Percentiles rank a stretch among this genome's conserved stretches.
phyloP scores from a whole-genome alignment of 208 protist genomes.

The Acanthamoeba divionensis region DNA sequence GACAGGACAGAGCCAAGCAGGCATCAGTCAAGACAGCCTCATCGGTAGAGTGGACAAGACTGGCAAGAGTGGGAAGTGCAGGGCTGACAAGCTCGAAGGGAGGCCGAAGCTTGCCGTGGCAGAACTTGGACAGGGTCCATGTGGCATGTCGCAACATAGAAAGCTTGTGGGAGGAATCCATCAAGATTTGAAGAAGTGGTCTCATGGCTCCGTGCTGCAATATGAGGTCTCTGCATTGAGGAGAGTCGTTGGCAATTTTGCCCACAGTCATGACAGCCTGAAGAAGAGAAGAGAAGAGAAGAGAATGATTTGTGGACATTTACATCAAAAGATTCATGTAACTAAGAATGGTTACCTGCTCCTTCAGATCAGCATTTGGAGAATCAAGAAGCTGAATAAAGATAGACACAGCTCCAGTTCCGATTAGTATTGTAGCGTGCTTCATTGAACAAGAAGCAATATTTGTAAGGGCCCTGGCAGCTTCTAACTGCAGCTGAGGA shows the following conservation, averaged over 20 bases:
- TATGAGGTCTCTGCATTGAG: constrained; percentile 96
- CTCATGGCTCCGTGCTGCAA: constrained; percentile 82
- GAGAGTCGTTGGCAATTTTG: constrained; percentile 98
- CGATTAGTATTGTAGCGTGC: constrained; percentile 90
- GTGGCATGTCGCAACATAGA: constrained; percentile 90
- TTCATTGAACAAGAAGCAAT: constrained; percentile 94
- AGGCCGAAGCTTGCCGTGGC: constrained; percentile 93
- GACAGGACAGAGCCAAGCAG: constrained; percentile 96
- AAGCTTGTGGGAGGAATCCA: constrained; percentile 74
- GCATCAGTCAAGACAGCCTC: constrained; percentile 93
- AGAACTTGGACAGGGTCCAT: constrained; percentile 97
- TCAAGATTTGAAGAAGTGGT: constrained; percentile 83
- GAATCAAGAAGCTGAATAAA: constrained; percentile 93
- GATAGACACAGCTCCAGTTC: constrained; percentile 90
- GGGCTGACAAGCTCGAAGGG: no score
- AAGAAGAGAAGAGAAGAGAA: background rate
- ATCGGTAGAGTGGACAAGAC: constrained; percentile 87
- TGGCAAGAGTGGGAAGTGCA: constrained; percentile 86
- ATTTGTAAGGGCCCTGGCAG: constrained; percentile 98
- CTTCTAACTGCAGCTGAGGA: constrained; percentile 94
- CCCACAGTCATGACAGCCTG: constrained; percentile 97
- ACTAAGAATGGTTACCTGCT: constrained; percentile 85
- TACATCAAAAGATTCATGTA: no score
- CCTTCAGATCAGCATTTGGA: constrained; percentile 89
- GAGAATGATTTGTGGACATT: no score